phyloP scores from a whole-genome alignment of 2,329 filamentous ascomycete species.

The Paecilomyces sp. region DNA sequence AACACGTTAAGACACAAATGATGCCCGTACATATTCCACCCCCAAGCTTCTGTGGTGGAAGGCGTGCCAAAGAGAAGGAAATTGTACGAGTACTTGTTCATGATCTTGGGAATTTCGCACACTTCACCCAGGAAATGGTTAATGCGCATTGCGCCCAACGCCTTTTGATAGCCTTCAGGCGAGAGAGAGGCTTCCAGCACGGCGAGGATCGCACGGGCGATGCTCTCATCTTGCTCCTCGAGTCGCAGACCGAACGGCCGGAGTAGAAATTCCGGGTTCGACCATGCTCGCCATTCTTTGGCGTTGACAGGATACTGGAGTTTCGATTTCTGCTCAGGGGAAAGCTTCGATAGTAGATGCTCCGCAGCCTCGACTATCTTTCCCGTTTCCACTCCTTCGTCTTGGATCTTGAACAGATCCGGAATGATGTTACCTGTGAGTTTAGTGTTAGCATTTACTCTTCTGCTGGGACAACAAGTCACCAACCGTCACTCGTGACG shows the following conservation, averaged over 20 bases:
- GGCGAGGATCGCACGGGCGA: constrained; percentile 45
- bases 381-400: constrained; percentile 57
- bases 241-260: constrained; percentile 63
- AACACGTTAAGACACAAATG: constrained; percentile 69
- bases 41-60: constrained; percentile 55
- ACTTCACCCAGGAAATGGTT: constrained; percentile 69
- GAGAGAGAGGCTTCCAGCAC: constrained; percentile 56
- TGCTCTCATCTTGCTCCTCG: constrained; percentile 47
- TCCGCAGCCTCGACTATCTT: constrained; percentile 49
- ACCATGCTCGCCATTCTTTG: constrained; percentile 64
- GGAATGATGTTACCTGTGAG: constrained; percentile 44
- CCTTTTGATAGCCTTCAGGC: constrained; percentile 64
- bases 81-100: constrained; percentile 73
- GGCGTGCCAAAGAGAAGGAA: constrained; percentile 63
- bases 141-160: constrained; percentile 61
- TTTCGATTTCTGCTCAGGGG: constrained; percentile 41
- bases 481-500: constrained; percentile 59
- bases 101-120: constrained; percentile 53
- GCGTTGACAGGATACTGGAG: constrained; percentile 59
- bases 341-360: constrained; percentile 40
- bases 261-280: constrained; percentile 67
- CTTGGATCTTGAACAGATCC: constrained; percentile 52
- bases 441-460: constrained; percentile 1
- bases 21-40: constrained; percentile 70
- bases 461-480: neutral